Evolutionary conservation across 192 early-diverging fungal species (phyloP).

Genomic region (Gaertneriomyces sp.): DNA sequence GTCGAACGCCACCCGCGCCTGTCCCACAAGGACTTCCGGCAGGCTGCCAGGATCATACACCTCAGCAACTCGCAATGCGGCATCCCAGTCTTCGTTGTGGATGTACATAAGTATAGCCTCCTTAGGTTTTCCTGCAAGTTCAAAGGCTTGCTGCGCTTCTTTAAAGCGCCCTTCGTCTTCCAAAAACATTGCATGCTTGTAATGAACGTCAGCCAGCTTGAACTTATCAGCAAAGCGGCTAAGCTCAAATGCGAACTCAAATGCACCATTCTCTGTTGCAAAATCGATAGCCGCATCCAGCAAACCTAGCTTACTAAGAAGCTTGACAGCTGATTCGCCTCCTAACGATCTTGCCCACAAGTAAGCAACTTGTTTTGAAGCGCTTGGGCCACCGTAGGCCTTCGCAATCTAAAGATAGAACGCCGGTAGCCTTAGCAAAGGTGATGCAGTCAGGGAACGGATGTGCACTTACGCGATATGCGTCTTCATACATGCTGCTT

Average conservation of each 20-base stretch:
- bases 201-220: conserved; percentile 61
- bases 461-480: conserved; percentile 48
- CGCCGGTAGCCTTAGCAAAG: not conserved
- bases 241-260: conserved; percentile 67
- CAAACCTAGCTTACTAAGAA: conserved; percentile 56
- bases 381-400: conserved; percentile 50
- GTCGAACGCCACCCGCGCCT: conserved; percentile 57
- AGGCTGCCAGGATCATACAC: conserved; percentile 52
- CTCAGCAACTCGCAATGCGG: conserved; percentile 57
- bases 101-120: conserved; percentile 72
- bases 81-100: conserved; percentile 66
- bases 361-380: conserved; percentile 64
- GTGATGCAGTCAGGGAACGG: not conserved
- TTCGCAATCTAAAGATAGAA: conserved; percentile 46
- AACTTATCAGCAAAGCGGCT: conserved; percentile 56
- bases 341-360: conserved; percentile 64
- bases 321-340: conserved; percentile 61
- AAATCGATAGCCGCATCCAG: conserved; percentile 65
- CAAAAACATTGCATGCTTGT: conserved; percentile 62
- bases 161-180: conserved; percentile 62
- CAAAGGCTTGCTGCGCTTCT: conserved; percentile 61
- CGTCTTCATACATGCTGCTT: conserved; percentile 62
- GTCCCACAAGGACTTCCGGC: conserved; percentile 57
- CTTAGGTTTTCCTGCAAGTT: conserved; percentile 57
- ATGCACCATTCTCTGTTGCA: conserved; percentile 63